Evolutionary conservation across 768 basidiomycete species (phyloP), one percentile per base, ranked within the genome.

Genomic region (Sporobolomyces phaffii): DNA sequence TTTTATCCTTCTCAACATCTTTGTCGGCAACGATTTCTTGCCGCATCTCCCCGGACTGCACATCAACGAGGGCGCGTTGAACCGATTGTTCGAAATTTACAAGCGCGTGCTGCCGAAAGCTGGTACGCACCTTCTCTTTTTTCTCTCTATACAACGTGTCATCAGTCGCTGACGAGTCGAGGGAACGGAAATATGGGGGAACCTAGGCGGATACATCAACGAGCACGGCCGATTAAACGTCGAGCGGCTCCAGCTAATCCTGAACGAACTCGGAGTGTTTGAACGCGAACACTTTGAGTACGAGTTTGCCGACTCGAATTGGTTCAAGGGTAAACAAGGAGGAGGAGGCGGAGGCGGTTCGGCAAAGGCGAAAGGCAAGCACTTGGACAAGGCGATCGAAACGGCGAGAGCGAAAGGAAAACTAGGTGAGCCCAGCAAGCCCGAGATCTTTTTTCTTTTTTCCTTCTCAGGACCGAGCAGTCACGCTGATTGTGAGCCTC

Each of bases 11-110:
- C 84, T 99, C 73, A 90, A 92, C 28, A 91, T 98, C 31, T 99
- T 99, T 73, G 87, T 98, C 56, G 96, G 96, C 36, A 99, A 98
- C 76, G 94, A 97, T 79, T 98, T 98, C 79, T 78, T 98, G 69
- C 96, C 94, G 11, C 90, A 98, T 79, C 78, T 99, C 63, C 96
- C 96, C 7, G 92, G 96, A 77, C 78, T 99, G 31, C 96, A 98
- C 76, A 98, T 99, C 76, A 91, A 98, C 74, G 91, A 96, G 78
- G 96, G 97, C 76, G 96, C 91, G 20, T 77, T 99, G 71, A 92
- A 98, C 79, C 84, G 82, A 72, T 80, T 99, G 64, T 98, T 96
- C 77, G 90, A 91, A 14, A 89, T 97, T 62, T 99, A 99, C 79
- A 97, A 97, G 83, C 87, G 85, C 76, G 84, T 91, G 34, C 77